Percentiles rank a stretch among this genome's conserved stretches.
These are phyloP conservation scores for Cladochytrium replicatum DNA, from an alignment of 192 early-diverging fungal genomes.

Conservation along the genomic window DNA sequence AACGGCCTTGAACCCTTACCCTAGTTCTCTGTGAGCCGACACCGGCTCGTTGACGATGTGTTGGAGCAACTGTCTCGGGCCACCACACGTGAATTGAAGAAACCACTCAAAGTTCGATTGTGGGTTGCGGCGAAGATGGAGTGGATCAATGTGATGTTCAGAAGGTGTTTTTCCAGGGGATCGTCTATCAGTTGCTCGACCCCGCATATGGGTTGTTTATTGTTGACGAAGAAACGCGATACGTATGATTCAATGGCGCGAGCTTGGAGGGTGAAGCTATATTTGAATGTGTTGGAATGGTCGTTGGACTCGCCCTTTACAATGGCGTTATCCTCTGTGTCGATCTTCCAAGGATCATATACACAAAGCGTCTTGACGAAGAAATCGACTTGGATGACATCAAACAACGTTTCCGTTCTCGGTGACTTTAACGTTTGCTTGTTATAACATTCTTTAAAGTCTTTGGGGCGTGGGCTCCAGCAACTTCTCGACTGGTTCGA, in stretches of 20 bases:
- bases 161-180: constrained; percentile 84
- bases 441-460: too few species aligned
- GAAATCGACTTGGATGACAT: constrained; percentile 35
- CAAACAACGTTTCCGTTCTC: constrained; percentile 50
- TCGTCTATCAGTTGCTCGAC: constrained; percentile 64
- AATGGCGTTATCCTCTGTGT: constrained; percentile 75
- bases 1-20: constrained; percentile 59
- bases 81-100: constrained; percentile 68
- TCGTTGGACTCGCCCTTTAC: constrained; percentile 86
- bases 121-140: constrained; percentile 82
- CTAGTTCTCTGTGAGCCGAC: constrained; percentile 64
- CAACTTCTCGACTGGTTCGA: constrained; percentile 79
- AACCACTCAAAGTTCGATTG: constrained; percentile 77
- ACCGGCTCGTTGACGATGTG: constrained; percentile 61
- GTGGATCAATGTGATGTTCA: constrained; percentile 94
- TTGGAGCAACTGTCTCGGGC: constrained; percentile 41
- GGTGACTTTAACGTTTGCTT: background rate
- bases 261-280: constrained; percentile 38
- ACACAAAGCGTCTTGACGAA: constrained; percentile 57
- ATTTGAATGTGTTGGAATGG: constrained; percentile 79
- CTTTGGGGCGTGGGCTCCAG: constrained; percentile 63
- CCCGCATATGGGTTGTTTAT: constrained; percentile 69
- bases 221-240: constrained; percentile 48
- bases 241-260: constrained; percentile 67
- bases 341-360: constrained; percentile 62